Conservation (phyloP, 306 rosid genomes). For the Sesbania bispinosa region DNA sequence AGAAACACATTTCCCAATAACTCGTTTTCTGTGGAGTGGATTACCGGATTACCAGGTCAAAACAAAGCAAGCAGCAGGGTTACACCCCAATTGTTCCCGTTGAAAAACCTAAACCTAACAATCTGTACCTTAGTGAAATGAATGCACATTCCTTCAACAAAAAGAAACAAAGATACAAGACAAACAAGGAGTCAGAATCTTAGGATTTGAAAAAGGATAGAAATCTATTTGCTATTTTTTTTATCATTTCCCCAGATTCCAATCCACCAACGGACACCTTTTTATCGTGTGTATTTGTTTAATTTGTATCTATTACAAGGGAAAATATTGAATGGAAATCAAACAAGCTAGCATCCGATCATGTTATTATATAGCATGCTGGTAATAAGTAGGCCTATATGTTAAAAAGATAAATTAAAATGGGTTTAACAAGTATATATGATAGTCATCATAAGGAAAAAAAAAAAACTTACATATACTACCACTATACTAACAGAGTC, state of each 20-base stretch:
- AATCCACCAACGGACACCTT: not conserved
- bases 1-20: slow-evolving; percentile 13
- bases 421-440: slow-evolving; percentile 28
- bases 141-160: slow-evolving; percentile 55
- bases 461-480: slow-evolving; percentile 11
- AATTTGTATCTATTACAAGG: not conserved
- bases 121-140: slow-evolving; percentile 30
- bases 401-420: slow-evolving; percentile 28
- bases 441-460: slow-evolving; percentile 23
- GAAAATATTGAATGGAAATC: not conserved
- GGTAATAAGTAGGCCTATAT: no score
- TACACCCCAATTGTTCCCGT: slow-evolving; percentile 13
- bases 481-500: slow-evolving; percentile 33
- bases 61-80: slow-evolving; percentile 22
- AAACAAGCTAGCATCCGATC: no score
- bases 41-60: slow-evolving; percentile 15
- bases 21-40: slow-evolving; percentile 12
- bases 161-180: slow-evolving; percentile 49
- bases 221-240: slow-evolving; percentile 13
- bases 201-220: slow-evolving; percentile 23
- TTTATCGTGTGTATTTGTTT: not conserved
- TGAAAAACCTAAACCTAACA: slow-evolving; percentile 30
- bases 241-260: slow-evolving; percentile 4
- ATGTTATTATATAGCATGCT: no score
- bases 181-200: slow-evolving; percentile 46